phyloP scores from a whole-genome alignment of 495 filamentous ascomycete species.

The Bacidia rubella region DNA sequence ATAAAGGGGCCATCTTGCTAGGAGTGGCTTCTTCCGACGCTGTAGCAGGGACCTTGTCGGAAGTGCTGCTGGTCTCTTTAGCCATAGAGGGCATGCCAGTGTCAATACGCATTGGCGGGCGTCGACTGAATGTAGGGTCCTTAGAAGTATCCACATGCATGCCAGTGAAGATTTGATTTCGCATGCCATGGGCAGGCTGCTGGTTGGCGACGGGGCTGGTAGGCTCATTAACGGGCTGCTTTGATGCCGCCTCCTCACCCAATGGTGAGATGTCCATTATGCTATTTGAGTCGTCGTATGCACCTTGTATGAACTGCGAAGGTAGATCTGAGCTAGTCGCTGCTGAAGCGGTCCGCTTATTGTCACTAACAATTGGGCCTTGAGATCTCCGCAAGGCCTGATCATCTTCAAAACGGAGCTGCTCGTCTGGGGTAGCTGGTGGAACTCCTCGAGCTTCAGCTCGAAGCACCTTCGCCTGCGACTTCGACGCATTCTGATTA shows the following conservation, averaged over 20 bases:
- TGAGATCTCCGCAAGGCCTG: constrained; percentile 24
- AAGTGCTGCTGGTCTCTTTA: constrained; percentile 1
- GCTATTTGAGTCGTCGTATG: constrained; percentile 12
- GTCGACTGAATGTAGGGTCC: constrained; percentile 19
- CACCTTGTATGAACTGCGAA: constrained; percentile 5
- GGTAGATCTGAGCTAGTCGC: not conserved
- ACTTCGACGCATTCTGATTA: not conserved
- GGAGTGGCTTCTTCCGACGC: constrained; percentile 11
- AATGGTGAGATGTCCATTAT: constrained; percentile 10
- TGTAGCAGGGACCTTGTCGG: constrained; percentile 8
- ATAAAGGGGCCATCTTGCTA: constrained; percentile 8
- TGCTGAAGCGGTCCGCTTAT: not conserved
- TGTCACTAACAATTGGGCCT: not conserved
- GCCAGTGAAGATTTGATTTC: constrained; percentile 11
- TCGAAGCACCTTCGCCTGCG: not conserved
- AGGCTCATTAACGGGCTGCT: not conserved
- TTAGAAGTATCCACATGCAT: constrained; percentile 10
- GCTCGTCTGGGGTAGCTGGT: constrained; percentile 36
- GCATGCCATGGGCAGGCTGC: constrained; percentile 5
- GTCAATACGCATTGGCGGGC: constrained; percentile 21
- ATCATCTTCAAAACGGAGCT: constrained; percentile 36
- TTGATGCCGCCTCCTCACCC: not conserved
- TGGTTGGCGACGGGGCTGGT: not conserved
- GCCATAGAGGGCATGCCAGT: constrained; percentile 8
- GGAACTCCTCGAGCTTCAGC: constrained; percentile 13